These are phyloP conservation scores for Acanthamoeba sp. DNA, from an alignment of 208 protist genomes.

Conservation along the genomic window DNA sequence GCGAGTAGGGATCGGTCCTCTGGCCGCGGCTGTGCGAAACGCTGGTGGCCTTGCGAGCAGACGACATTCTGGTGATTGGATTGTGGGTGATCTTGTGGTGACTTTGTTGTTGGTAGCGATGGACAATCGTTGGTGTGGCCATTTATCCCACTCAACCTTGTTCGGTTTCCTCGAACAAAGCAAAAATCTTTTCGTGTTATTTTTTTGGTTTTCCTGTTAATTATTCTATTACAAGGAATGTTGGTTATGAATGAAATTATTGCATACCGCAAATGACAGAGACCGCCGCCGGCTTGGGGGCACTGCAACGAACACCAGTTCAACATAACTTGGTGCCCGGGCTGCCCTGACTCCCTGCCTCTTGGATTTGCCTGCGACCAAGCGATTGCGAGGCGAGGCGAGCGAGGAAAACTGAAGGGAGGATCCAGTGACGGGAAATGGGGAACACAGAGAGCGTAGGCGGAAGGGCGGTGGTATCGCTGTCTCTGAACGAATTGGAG, in stretches of 20 bases:
- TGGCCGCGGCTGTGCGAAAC: background rate
- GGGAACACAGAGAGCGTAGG: slow-evolving; percentile 39
- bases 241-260: too few species aligned
- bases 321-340: too few species aligned
- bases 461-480: slow-evolving; percentile 27
- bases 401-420: background rate
- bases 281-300: background rate
- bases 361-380: too few species aligned
- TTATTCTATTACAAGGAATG: background rate
- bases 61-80: background rate
- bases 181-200: too few species aligned
- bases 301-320: background rate
- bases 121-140: background rate
- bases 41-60: background rate
- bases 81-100: too few species aligned
- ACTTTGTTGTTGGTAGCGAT: too few species aligned
- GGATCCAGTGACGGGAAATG: slow-evolving; percentile 2
- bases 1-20: background rate
- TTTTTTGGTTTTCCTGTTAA: too few species aligned
- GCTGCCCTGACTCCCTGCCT: too few species aligned
- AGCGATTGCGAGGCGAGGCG: background rate
- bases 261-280: background rate
- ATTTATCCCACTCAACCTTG: too few species aligned
- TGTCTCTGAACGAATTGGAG: slow-evolving; percentile 44
- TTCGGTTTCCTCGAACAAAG: too few species aligned